Evolutionary conservation across 805 yeast genomes (phyloP), one percentile per base, ranked within the genome.

Genomic region (Grigorovia jiainica): DNA sequence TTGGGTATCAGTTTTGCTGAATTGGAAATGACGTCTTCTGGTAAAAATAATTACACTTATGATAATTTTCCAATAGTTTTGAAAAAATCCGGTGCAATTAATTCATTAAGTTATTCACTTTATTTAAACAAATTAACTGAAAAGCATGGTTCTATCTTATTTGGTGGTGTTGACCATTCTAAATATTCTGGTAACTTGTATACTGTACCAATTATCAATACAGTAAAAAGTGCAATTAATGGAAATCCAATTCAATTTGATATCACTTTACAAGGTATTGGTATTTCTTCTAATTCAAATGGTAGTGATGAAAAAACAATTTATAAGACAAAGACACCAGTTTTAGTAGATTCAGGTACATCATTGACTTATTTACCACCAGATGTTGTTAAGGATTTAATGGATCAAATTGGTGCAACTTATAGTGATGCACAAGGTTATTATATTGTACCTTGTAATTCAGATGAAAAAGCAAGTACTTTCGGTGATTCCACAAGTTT

Each of bases 11-110:
- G 72, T 3, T 68, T 81, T 25, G 63, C 73, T 8, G 81, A 77
- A 17, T 70, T 82, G 41, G 95, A 87, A 60, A 67, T 73, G 3
- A 80, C 87, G 3, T 63, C 63, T 46, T 56, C 70, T 1, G 23
- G 7, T 54, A 58, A 20, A 60, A 50, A 55, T 20, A 5, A 36
- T 4, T 19, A 31, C 31, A 27, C 38, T 18, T 48, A 47, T 31
- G 42, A 38, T 11, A 51, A 51, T 39, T 49, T 53, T 42, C 58
- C 58, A 16, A 25, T 46, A 36, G 36, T 48, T 19, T 40, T 53
- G 24, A 49, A 47, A 29, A 35, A 41, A 8, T 41, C 48, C 13
- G 56, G 55, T 21, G 54, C 73, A 30, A 81, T 76, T 45, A 51
- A 68, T 25, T 70, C 71, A 35, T 65, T 68, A 18, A 46, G 50